Evolutionary conservation across 768 basidiomycete species (phyloP), one percentile per base, ranked within the genome.

Genomic region (Agaricus sinodeliciosus): DNA sequence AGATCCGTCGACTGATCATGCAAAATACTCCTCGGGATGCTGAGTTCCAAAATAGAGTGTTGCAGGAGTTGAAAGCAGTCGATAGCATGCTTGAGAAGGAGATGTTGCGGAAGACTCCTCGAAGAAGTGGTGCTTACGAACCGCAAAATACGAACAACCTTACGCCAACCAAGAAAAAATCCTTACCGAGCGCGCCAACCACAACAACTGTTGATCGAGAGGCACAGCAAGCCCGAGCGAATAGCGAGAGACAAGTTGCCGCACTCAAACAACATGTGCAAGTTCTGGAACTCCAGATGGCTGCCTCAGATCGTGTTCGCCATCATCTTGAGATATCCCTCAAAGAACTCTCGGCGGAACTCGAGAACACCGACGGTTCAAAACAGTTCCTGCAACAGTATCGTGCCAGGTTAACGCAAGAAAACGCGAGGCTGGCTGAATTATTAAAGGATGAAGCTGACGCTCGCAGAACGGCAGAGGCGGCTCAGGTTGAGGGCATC

Each of bases 1-100:
- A 89, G 56, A 77, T 89, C 39, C 80, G 85, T 4, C 72, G 78
- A n/a, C 70, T 87, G 19, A 78, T 88, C 49, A 72, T 78, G 68
- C 72, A 71, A 42, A 77, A 74, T 46, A 74, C 74, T 9, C 77
- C 82, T 8, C 72, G 75, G 35, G 86, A 87, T 55, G 76, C 77
- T 31, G 69, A 74, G 3, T 83, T 88, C 73, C 81, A 84, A 46
- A 69, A 75, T 18, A 76, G 79, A 15, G 67, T 89, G 4, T 68
- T 88, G 19, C 76, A 74, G 27, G 84, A 88, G 59, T 73, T 89
- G 28, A 76, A 85, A 59, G 65, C 72, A 7, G 75, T 78, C 0
- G 85, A 87, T 58, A 79, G 81, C 26, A 75, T 77, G 37, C 63
- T 84, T 45, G 71, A 74, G 41, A 72, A 73, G 46, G 81, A 84